Percentiles rank a stretch among this genome's conserved stretches.
Evolutionary conservation across 2,329 filamentous ascomycete species (phyloP).

Genomic region (Bipolaris zeicola): DNA sequence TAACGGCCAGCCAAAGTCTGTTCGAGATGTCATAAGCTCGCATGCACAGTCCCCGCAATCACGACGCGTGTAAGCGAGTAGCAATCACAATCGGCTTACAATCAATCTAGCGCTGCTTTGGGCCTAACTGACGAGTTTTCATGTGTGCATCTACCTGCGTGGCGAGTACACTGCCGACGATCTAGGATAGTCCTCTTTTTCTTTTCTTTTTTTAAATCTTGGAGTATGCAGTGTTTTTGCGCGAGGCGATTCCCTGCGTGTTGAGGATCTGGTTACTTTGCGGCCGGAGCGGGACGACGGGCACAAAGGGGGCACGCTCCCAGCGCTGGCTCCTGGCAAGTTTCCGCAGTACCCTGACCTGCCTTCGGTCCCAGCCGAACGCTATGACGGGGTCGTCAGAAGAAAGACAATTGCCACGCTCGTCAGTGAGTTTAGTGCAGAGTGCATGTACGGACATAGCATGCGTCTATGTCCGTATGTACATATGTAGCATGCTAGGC

Average conservation of each 20-base stretch:
- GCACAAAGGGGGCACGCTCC: slow-evolving; percentile 41
- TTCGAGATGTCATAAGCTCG: slow-evolving; percentile 29
- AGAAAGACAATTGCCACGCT: slow-evolving; percentile 9
- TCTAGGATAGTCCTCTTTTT: not conserved
- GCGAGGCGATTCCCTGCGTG: slow-evolving; percentile 10
- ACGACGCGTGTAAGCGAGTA: slow-evolving; percentile 38
- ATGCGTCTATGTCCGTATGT: no score
- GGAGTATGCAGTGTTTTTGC: not conserved
- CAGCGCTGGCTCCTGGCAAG: slow-evolving; percentile 34
- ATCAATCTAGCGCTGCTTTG: slow-evolving; percentile 11
- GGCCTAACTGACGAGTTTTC: slow-evolving; percentile 3
- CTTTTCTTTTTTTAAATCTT: not conserved
- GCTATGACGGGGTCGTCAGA: slow-evolving; percentile 16
- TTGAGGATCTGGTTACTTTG: slow-evolving; percentile 28
- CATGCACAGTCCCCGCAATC: slow-evolving; percentile 35
- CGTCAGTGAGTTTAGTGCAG: slow-evolving; percentile 5
- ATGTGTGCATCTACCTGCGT: slow-evolving; percentile 3
- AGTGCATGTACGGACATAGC: not conserved
- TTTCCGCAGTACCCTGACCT: slow-evolving; percentile 31
- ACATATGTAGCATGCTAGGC: not conserved
- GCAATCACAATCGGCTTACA: slow-evolving; percentile 14
- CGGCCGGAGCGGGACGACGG: slow-evolving; percentile 42
- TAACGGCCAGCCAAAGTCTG: slow-evolving; percentile 41
- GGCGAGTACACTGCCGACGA: not conserved
- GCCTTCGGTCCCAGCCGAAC: slow-evolving; percentile 34